phyloP scores from a whole-genome alignment of 306 rosid species.

The Acacia crassicarpa region DNA sequence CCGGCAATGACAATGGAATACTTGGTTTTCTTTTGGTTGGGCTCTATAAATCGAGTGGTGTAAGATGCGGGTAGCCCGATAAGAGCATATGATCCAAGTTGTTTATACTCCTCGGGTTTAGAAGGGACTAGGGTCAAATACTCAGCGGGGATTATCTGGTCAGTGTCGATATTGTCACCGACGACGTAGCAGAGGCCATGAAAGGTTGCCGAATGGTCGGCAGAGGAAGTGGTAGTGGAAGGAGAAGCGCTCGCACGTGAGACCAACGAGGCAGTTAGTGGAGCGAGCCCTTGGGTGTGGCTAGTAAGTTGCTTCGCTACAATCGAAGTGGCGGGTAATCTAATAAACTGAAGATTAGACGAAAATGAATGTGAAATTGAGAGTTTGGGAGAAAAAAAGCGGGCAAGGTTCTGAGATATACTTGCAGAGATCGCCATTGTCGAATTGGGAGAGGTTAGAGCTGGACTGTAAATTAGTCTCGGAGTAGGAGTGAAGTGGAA shows the following conservation, averaged over 20 bases:
- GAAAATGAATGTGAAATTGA: conserved; percentile 21
- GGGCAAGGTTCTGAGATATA: conserved; percentile 43
- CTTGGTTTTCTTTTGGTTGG: conserved; percentile 65
- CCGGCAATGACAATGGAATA: conserved; percentile 77
- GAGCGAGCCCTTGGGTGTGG: neutral
- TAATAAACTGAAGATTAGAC: conserved; percentile 26
- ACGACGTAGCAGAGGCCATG: conserved; percentile 96
- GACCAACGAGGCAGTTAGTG: conserved; percentile 23
- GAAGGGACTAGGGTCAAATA: conserved; percentile 90
- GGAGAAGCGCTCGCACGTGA: conserved; percentile 38
- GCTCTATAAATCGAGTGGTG: conserved; percentile 61
- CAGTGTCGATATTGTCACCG: conserved; percentile 91
- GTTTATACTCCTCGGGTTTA: conserved; percentile 82
- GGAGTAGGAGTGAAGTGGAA: neutral
- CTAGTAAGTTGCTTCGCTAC: conserved; percentile 4
- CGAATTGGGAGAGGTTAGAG: neutral
- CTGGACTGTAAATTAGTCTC: neutral
- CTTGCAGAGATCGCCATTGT: conserved; percentile 59
- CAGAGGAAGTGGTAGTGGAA: conserved; percentile 33
- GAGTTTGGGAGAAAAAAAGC: conserved; percentile 36
- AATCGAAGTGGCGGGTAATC: conserved; percentile 34
- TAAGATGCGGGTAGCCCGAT: conserved; percentile 77
- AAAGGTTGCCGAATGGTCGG: conserved; percentile 42
- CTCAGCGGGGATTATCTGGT: conserved; percentile 96
- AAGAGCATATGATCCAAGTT: conserved; percentile 87